Percentiles rank a stretch among this genome's conserved stretches.
These are phyloP conservation scores for Zelonia costaricensis DNA, from an alignment of 208 protist genomes.

Conservation along the genomic window DNA sequence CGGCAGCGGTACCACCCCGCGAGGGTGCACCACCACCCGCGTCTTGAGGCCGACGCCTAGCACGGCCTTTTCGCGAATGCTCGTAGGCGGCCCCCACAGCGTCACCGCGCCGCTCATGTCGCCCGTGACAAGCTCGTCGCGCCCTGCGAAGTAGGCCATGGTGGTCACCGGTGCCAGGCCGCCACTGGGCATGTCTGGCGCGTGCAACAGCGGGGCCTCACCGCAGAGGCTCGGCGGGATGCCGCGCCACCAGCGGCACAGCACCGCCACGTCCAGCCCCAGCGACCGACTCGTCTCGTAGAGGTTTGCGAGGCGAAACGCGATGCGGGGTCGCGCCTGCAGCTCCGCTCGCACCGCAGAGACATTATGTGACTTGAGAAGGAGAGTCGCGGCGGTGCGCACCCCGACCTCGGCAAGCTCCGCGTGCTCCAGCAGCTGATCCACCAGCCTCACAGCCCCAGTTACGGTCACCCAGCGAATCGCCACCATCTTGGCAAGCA, in stretches of 20 bases:
- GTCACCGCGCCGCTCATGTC: constrained; percentile 65
- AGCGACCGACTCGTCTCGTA: constrained; percentile 44
- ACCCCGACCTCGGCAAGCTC: constrained; percentile 47
- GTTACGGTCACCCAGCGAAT: constrained; percentile 56
- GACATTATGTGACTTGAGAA: background rate
- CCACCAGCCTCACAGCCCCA: constrained; percentile 52
- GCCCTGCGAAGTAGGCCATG: constrained; percentile 64
- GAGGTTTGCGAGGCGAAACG: constrained; percentile 41
- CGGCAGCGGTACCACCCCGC: constrained; percentile 37
- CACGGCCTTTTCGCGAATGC: constrained; percentile 20
- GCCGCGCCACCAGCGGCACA: constrained; percentile 47
- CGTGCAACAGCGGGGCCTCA: constrained; percentile 12
- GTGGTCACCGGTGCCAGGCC: constrained; percentile 61
- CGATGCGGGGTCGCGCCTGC: constrained; percentile 23
- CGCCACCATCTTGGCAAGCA: constrained; percentile 48
- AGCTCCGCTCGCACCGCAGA: constrained; percentile 37
- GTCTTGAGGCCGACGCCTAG: constrained; percentile 23
- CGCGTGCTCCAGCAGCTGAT: constrained; percentile 48
- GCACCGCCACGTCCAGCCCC: constrained; percentile 68
- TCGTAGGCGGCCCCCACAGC: constrained; percentile 63
- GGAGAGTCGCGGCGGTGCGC: constrained; percentile 18
- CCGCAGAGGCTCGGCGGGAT: constrained; percentile 3
- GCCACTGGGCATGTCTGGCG: too few relatives aligned
- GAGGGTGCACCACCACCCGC: constrained; percentile 4
- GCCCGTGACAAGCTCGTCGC: constrained; percentile 76